Evolutionary conservation across 768 basidiomycete species (phyloP).

Genomic region (Auriscalpium microsporum): DNA sequence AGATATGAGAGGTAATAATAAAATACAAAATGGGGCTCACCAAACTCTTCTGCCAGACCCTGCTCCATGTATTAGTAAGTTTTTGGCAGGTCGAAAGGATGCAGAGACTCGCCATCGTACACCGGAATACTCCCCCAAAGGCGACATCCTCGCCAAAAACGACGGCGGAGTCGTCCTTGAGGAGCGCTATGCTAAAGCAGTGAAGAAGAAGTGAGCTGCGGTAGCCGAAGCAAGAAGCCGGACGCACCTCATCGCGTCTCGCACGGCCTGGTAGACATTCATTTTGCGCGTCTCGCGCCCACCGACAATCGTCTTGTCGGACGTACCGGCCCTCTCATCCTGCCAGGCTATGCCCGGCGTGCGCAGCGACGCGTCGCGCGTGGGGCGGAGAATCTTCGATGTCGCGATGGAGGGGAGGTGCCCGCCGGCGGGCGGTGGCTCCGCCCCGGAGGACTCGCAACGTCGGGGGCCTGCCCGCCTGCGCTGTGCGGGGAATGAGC

Average conservation of each 20-base stretch:
- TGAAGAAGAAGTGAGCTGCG: not conserved
- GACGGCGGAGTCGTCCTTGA: constrained; percentile 79
- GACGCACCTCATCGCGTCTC: constrained; percentile 80
- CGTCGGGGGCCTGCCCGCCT: constrained; percentile 4
- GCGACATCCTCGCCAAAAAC: constrained; percentile 91
- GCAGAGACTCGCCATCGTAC: constrained; percentile 62
- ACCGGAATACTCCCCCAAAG: constrained; percentile 92
- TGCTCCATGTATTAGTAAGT: constrained; percentile 19
- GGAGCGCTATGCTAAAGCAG: constrained; percentile 57
- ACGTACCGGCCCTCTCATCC: constrained; percentile 44
- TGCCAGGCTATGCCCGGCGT: constrained; percentile 68
- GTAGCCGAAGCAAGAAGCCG: not conserved
- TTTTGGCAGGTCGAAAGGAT: not conserved
- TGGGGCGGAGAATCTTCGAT: constrained; percentile 53
- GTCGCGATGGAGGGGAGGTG: constrained; percentile 66
- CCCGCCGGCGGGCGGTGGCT: constrained; percentile 74
- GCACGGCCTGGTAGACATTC: constrained; percentile 90
- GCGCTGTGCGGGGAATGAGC: not conserved
- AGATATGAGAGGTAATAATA: not conserved
- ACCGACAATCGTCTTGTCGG: constrained; percentile 42
- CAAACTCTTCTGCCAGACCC: constrained; percentile 91
- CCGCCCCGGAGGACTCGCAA: constrained; percentile 29
- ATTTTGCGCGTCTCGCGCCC: constrained; percentile 89
- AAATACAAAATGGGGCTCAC: constrained; percentile 30
- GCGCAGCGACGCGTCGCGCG: constrained; percentile 62